phyloP scores from a whole-genome alignment of 441 rosid species.

The Aleurites moluccanus region DNA sequence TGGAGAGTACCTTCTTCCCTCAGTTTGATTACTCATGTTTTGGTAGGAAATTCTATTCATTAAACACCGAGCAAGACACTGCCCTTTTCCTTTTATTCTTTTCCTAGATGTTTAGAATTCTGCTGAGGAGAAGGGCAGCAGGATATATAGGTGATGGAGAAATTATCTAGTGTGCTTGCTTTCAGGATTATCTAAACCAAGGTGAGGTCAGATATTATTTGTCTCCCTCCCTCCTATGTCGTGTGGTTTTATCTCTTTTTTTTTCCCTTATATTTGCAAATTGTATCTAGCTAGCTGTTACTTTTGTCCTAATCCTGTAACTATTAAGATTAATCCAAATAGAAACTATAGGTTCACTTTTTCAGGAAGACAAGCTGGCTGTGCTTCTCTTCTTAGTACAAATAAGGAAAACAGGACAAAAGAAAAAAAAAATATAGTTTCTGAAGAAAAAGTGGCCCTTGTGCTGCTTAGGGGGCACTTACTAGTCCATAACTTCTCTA shows the following conservation, averaged over 20 bases:
- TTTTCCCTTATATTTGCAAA: slow-evolving; percentile 18
- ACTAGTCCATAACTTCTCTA: not conserved
- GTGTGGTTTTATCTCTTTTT: slow-evolving; percentile 1
- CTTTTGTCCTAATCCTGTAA: slow-evolving; percentile 18
- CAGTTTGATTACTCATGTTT: slow-evolving; percentile 13
- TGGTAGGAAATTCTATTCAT: not conserved
- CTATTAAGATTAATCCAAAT: not conserved
- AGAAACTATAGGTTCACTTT: not conserved
- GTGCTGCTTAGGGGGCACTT: not conserved
- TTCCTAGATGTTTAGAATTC: slow-evolving; percentile 1
- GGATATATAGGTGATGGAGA: slow-evolving; percentile 16
- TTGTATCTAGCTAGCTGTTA: not conserved
- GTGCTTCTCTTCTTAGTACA: slow-evolving; percentile 2
- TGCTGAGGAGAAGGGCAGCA: not conserved
- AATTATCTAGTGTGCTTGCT: slow-evolving; percentile 13
- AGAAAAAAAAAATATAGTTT: not conserved
- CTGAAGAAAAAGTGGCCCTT: not conserved
- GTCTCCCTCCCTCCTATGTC: slow-evolving; percentile 23
- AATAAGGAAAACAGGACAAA: not conserved
- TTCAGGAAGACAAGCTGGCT: slow-evolving; percentile 3
- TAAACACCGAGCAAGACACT: not conserved
- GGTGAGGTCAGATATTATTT: slow-evolving; percentile 26
- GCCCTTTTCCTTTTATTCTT: not conserved
- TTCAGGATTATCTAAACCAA: slow-evolving; percentile 20
- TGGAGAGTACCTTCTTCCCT: slow-evolving; percentile 14